Conservation (phyloP, 2,329 filamentous ascomycete genomes). For the Colletotrichum sp. region DNA sequence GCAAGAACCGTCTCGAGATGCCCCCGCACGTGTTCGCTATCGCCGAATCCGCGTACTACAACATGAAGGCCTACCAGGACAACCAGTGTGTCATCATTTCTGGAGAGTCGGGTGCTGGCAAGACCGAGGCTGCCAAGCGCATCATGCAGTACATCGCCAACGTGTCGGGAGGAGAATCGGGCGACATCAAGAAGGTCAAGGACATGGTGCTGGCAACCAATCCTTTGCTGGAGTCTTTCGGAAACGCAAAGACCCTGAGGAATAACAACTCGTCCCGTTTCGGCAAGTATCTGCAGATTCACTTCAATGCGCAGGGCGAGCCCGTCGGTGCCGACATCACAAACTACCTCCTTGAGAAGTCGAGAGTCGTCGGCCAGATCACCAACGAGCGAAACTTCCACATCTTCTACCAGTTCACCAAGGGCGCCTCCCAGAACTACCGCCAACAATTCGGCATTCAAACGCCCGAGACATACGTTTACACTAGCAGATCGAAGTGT, state of each 20-base stretch:
- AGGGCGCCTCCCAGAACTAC: slow-evolving; percentile 87
- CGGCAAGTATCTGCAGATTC: slow-evolving; percentile 96
- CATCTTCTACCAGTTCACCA: slow-evolving; percentile 99
- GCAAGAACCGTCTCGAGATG: slow-evolving; percentile 95
- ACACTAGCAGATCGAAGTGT: slow-evolving; percentile 94
- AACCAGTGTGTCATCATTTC: slow-evolving; percentile 99
- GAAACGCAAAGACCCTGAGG: slow-evolving; percentile 95
- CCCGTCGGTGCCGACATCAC: slow-evolving; percentile 97
- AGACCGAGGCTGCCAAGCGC: slow-evolving; percentile 97
- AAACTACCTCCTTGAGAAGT: slow-evolving; percentile 96
- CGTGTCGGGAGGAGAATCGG: slow-evolving; percentile 84
- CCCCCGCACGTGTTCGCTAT: slow-evolving; percentile 97
- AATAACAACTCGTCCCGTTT: slow-evolving; percentile 99
- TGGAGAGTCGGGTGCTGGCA: slow-evolving; percentile 96
- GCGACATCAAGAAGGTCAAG: slow-evolving; percentile 94
- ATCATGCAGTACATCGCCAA: slow-evolving; percentile 99
- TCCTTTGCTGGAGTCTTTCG: slow-evolving; percentile 94
- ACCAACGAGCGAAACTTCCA: slow-evolving; percentile 97
- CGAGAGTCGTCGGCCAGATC: slow-evolving; percentile 93
- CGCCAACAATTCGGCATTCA: slow-evolving; percentile 89
- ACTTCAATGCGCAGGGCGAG: slow-evolving; percentile 91
- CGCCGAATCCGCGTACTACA: slow-evolving; percentile 95
- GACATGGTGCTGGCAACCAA: slow-evolving; percentile 99
- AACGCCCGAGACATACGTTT: slow-evolving; percentile 88
- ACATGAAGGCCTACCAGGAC: slow-evolving; percentile 99